A percentile compares a stretch with the other conserved stretches of the same genome.
These are phyloP conservation scores for Blepharisma japonicum DNA, from an alignment of 73 alveolate genomes.

Conservation along the genomic window DNA sequence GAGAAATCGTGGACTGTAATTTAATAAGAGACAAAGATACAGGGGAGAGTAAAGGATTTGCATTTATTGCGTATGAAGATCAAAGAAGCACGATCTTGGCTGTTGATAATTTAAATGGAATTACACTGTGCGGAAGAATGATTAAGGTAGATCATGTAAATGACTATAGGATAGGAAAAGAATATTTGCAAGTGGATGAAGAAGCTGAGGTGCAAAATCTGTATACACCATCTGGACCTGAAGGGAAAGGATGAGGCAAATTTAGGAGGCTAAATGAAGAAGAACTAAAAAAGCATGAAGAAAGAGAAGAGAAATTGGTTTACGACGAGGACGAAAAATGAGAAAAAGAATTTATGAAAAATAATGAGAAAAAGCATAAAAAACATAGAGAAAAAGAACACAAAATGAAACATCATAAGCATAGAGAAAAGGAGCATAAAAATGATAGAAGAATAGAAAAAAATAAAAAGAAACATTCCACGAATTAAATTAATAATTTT, in stretches of 20 bases:
- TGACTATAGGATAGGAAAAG: slow-evolving; percentile 86
- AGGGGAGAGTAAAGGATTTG: slow-evolving; percentile 94
- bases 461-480: background rate
- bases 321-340: slow-evolving; percentile 34
- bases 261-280: slow-evolving; percentile 79
- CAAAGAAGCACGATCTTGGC: slow-evolving; percentile 93
- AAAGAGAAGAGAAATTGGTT: slow-evolving; percentile 30
- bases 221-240: slow-evolving; percentile 97
- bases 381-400: slow-evolving; percentile 18
- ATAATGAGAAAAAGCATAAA: slow-evolving; percentile 28
- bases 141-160: slow-evolving; percentile 90
- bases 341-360: slow-evolving; percentile 41
- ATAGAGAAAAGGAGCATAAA: background rate
- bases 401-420: slow-evolving; percentile 3
- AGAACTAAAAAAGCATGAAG: slow-evolving; percentile 68
- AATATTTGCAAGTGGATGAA: slow-evolving; percentile 67
- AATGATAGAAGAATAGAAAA: background rate
- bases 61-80: slow-evolving; percentile 93
- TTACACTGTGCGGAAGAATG: slow-evolving; percentile 81
- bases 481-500: too few relatives aligned
- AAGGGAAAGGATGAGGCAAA: slow-evolving; percentile 99
- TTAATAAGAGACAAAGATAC: slow-evolving; percentile 89
- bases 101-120: slow-evolving; percentile 94
- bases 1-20: slow-evolving; percentile 92
- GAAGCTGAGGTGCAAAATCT: slow-evolving; percentile 59